Percentiles rank a stretch among this genome's conserved stretches.
phyloP scores from a whole-genome alignment of 305 asterid species.

The Plantago coronopus region DNA sequence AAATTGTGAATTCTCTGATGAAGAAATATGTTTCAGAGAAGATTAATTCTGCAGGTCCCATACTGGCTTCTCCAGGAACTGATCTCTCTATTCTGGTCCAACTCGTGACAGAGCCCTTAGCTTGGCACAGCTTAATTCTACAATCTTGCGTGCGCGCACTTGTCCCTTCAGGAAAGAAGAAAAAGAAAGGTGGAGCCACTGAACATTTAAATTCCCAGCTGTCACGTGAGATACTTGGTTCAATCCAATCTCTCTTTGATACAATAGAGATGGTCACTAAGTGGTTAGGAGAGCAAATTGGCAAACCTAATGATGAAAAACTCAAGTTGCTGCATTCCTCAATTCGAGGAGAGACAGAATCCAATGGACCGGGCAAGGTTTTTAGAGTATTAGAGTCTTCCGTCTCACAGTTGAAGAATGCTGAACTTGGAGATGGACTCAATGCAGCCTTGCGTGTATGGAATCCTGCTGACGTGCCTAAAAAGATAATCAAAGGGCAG shows the following conservation, averaged over 20 bases:
- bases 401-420: conserved; percentile 35
- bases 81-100: conserved; percentile 65
- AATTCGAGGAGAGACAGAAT: conserved; percentile 29
- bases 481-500: conserved; percentile 57
- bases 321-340: conserved; percentile 47
- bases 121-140: conserved; percentile 83
- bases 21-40: conserved; percentile 54
- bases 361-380: conserved; percentile 68
- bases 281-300: conserved; percentile 69
- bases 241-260: conserved; percentile 58
- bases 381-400: conserved; percentile 40
- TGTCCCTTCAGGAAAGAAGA: conserved; percentile 81
- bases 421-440: conserved; percentile 60
- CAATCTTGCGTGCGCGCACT: conserved; percentile 63
- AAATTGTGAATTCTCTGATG: conserved; percentile 56
- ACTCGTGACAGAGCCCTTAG: conserved; percentile 76
- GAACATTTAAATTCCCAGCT: conserved; percentile 50
- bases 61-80: conserved; percentile 66
- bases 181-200: conserved; percentile 73
- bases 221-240: conserved; percentile 44
- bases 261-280: conserved; percentile 47
- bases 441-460: conserved; percentile 57
- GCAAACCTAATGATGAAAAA: conserved; percentile 43
- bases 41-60: conserved; percentile 48
- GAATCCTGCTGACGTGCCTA: conserved; percentile 54